phyloP scores from a whole-genome alignment of 129 eudicot genomes.

The Glebionis coronaria region DNA sequence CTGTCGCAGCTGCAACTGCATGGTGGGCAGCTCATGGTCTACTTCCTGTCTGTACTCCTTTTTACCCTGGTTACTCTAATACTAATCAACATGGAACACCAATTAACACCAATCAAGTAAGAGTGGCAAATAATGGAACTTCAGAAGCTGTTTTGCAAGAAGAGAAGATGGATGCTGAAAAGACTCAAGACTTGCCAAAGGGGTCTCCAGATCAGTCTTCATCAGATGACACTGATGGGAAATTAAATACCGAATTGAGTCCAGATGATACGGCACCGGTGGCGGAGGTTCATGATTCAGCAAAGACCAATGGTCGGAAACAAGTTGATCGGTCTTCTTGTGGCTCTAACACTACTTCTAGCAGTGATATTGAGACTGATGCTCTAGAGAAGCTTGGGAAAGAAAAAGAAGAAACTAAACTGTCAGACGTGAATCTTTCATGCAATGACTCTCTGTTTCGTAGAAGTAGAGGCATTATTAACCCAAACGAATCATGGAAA shows the following conservation, averaged over 20 bases:
- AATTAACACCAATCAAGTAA: conserved; percentile 26
- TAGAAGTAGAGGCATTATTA: conserved; percentile 53
- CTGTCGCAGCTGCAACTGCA: conserved; percentile 94
- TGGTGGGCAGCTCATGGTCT: conserved; percentile 99
- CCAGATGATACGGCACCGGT: conserved; percentile 36
- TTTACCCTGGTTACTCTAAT: conserved; percentile 41
- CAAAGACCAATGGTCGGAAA: conserved; percentile 44
- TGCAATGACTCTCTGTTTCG: conserved; percentile 49
- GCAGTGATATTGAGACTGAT: conserved; percentile 90
- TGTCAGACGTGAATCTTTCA: conserved; percentile 38
- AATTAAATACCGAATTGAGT: conserved; percentile 28
- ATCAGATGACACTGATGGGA: conserved; percentile 53
- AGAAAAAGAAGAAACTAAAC: conserved; percentile 55
- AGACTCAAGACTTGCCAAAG: conserved; percentile 21
- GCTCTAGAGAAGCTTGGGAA: conserved; percentile 58
- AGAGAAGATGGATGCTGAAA: conserved; percentile 47
- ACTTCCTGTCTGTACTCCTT: conserved; percentile 64
- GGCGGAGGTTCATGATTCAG: conserved; percentile 45
- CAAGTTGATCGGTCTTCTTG: conserved; percentile 94
- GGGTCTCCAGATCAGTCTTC: conserved; percentile 32
- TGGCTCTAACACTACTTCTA: conserved; percentile 89
- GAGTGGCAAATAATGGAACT: conserved; percentile 14
- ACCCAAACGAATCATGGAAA: conserved; percentile 76
- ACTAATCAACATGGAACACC: conserved; percentile 30
- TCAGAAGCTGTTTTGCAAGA: conserved; percentile 32